Evolutionary conservation across 2,329 filamentous ascomycete species (phyloP).

Genomic region (Helotiales sp.): DNA sequence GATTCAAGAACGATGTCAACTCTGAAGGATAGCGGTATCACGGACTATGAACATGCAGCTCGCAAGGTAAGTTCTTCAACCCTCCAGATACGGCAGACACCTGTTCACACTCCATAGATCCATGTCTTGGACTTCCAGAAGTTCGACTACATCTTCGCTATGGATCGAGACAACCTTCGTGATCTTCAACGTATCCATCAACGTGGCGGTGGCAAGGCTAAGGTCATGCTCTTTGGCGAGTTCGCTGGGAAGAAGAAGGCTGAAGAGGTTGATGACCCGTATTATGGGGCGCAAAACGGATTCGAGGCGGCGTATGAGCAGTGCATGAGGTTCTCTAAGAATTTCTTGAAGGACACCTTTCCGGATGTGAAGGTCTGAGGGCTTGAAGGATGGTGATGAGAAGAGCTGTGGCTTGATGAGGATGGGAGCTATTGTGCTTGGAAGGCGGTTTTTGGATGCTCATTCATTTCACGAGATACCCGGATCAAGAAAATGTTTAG

Average conservation of each 20-base stretch:
- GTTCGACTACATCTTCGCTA: slow-evolving; percentile 94
- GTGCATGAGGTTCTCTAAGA: slow-evolving; percentile 74
- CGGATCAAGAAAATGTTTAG: neutral
- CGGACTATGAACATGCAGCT: slow-evolving; percentile 75
- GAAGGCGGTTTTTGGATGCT: neutral
- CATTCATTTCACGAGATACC: neutral
- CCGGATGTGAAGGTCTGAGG: slow-evolving; percentile 36
- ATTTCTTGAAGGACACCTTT: slow-evolving; percentile 46
- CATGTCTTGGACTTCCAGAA: slow-evolving; percentile 73
- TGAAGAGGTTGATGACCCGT: slow-evolving; percentile 85
- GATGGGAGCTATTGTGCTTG: neutral
- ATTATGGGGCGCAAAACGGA: slow-evolving; percentile 84
- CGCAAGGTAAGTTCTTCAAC: slow-evolving; percentile 63
- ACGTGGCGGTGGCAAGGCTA: slow-evolving; percentile 61
- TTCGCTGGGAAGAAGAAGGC: slow-evolving; percentile 68
- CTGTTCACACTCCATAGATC: slow-evolving; percentile 49
- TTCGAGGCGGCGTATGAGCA: slow-evolving; percentile 90
- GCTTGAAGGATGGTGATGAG: neutral
- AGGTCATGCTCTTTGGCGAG: slow-evolving; percentile 85
- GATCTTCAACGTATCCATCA: slow-evolving; percentile 67
- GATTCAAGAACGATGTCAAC: slow-evolving; percentile 86
- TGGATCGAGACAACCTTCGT: slow-evolving; percentile 83
- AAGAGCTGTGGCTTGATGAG: neutral
- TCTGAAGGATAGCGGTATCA: slow-evolving; percentile 75
- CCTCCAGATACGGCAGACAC: neutral